Evolutionary conservation across 1,139 yeast species (phyloP).

Genomic region (Saccharomyces hybrid): DNA sequence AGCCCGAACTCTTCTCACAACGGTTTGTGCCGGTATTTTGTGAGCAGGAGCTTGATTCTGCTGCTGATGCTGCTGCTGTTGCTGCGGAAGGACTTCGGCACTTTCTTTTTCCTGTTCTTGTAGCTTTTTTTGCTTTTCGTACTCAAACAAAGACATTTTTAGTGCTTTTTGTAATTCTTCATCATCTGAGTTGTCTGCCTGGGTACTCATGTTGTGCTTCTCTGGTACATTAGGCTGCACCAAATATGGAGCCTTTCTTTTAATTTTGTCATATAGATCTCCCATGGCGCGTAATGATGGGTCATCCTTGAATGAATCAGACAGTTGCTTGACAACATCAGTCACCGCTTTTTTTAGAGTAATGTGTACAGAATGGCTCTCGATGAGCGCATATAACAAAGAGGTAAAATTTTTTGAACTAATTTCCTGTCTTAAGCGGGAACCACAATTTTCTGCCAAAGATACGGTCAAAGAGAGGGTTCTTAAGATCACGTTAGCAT

Average conservation of each 20-base stretch:
- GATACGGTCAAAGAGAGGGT: conserved; percentile 64
- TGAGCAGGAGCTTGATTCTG: conserved; percentile 9
- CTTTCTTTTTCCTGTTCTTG: conserved; percentile 4
- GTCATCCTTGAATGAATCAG: conserved; percentile 51
- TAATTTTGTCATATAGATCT: conserved; percentile 47
- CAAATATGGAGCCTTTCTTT: conserved; percentile 40
- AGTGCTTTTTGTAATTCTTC: conserved; percentile 73
- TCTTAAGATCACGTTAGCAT: conserved; percentile 76
- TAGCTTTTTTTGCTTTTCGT: conserved; percentile 23
- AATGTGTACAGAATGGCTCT: conserved; percentile 52
- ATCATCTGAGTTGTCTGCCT: conserved; percentile 57
- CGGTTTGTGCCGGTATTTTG: conserved; percentile 8
- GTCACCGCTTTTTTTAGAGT: conserved; percentile 60
- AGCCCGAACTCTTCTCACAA: conserved; percentile 69
- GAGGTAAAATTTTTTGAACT: conserved; percentile 63
- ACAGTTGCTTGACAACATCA: conserved; percentile 60
- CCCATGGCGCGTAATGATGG: conserved; percentile 67
- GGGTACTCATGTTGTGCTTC: conserved; percentile 43
- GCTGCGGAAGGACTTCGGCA: background rate
- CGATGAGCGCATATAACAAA: conserved; percentile 47
- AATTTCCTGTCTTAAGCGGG: conserved; percentile 73
- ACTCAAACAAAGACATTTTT: conserved; percentile 66
- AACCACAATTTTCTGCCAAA: conserved; percentile 89
- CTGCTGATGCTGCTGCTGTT: background rate
- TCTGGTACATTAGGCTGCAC: conserved; percentile 51